These are phyloP conservation scores for Penicillium sp. DNA, from an alignment of 2,329 filamentous ascomycete genomes.

Conservation along the genomic window DNA sequence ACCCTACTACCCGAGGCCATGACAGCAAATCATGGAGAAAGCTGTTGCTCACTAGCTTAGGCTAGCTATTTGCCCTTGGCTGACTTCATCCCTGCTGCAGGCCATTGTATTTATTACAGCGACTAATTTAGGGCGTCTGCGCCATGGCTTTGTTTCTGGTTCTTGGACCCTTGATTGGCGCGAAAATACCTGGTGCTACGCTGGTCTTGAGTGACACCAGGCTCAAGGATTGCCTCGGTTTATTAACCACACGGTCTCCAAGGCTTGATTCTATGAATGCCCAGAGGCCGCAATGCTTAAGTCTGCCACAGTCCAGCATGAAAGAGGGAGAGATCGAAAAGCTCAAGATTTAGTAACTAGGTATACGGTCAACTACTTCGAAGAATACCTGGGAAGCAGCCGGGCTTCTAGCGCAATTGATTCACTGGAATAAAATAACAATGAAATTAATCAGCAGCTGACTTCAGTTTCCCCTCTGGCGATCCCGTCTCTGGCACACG, in stretches of 20 bases:
- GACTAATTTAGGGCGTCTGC: conserved; percentile 1
- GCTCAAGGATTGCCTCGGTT: background rate
- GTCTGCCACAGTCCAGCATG: background rate
- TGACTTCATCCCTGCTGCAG: conserved; percentile 8
- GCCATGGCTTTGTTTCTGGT: background rate
- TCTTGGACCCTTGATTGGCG: conserved; percentile 6
- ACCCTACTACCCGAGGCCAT: background rate
- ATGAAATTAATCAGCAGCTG: background rate
- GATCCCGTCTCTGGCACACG: background rate
- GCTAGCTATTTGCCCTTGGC: conserved; percentile 6
- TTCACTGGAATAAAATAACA: background rate
- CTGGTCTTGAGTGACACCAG: background rate
- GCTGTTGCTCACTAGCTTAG: background rate
- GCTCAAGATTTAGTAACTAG: background rate
- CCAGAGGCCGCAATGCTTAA: background rate
- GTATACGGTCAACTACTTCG: background rate
- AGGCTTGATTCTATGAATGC: conserved; percentile 1
- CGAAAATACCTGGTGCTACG: background rate
- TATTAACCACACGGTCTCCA: background rate
- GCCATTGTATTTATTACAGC: conserved; percentile 4
- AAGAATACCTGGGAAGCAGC: background rate
- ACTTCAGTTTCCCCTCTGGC: background rate
- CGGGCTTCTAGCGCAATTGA: background rate
- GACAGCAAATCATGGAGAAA: conserved; percentile 1
- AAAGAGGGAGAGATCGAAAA: background rate